Base-by-base conservation (phyloP, 176 grass and related monocot genomes). In the Guadua angustifolia region DNA sequence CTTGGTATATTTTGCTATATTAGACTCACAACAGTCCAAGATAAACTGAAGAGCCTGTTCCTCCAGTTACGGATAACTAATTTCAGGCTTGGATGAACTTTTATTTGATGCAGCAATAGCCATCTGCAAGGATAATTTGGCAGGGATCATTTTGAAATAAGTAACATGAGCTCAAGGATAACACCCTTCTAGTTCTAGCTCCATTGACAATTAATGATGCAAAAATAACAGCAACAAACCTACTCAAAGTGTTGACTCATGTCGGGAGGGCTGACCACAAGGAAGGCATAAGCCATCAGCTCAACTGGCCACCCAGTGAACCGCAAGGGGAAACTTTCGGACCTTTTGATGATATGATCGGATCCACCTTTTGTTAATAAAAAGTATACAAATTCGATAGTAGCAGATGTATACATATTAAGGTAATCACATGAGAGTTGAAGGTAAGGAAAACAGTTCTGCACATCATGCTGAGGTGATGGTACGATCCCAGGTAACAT, bases 261-360 rank as follows among this genome's bases (percentile, higher is more conserved):
- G 24, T 86, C 87, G 13, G 93, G 96, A 74, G 91, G 93, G 79
- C 96, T 94, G 62, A 95, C 96, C 65, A 94, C 87, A 60, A 98
- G 93, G 63, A 92, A 93, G 38, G 96, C 89, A 80, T 98, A 98
- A 87, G 93, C 96, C 91, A 94, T 95, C 77, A 98, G 87, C 84
- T 98, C 96, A 89, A 98, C 83, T 69, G 96, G 89, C 96, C 93
- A 98, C 13, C 96, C 96, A 58, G 91, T 95, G 29, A 98, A 85
- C 75, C 90, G 86, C 91, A 98, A 89, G 33, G 96, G 96, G 77
- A 94, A 98, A 79, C 89, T 92, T 86, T 95, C 88, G 70, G 73
- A 89, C 55, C 96, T 95, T 73, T 53, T 62, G 74, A 93, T 74
- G 36, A 71, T 71, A 71, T 71, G 36, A 73, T 64, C 81, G 83